Evolutionary conservation across 2,329 filamentous ascomycete genomes (phyloP).

Genomic region (Aspergillus piperis): DNA sequence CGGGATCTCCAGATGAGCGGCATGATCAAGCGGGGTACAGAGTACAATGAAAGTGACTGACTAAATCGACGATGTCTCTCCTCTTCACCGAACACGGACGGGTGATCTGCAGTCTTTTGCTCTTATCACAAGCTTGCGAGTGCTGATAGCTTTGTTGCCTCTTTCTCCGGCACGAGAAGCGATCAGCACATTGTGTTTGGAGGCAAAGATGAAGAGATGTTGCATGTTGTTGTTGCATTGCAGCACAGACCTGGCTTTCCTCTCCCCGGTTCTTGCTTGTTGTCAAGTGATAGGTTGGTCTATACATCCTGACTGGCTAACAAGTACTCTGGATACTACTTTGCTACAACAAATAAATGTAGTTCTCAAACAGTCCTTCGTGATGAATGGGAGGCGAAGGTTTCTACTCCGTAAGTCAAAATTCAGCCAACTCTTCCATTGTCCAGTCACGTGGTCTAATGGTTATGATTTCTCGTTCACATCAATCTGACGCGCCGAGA

Average conservation of each 20-base stretch:
- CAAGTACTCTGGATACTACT: neutral
- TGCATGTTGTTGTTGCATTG: neutral
- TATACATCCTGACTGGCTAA: neutral
- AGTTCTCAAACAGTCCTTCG: too few species aligned
- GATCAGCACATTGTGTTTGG: neutral
- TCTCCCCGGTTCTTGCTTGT: neutral
- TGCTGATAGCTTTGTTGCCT: neutral
- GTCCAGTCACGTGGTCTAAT: constrained; percentile 38
- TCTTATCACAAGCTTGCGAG: constrained; percentile 7
- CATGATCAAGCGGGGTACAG: constrained; percentile 4
- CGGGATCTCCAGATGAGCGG: neutral
- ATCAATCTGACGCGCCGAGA: constrained; percentile 35
- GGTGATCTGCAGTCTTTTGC: constrained; percentile 3
- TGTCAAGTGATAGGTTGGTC: neutral
- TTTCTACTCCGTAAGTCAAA: neutral
- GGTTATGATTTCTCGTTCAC: constrained; percentile 46
- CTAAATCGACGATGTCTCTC: neutral
- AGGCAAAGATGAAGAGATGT: neutral
- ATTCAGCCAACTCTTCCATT: accelerated
- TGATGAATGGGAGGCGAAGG: too few species aligned
- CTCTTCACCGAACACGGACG: neutral
- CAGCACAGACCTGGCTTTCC: neutral
- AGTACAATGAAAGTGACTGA: neutral
- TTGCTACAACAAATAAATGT: too few species aligned
- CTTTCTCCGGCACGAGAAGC: neutral